phyloP scores from a whole-genome alignment of 805 yeast genomes.

The Barnettozyma populi region DNA sequence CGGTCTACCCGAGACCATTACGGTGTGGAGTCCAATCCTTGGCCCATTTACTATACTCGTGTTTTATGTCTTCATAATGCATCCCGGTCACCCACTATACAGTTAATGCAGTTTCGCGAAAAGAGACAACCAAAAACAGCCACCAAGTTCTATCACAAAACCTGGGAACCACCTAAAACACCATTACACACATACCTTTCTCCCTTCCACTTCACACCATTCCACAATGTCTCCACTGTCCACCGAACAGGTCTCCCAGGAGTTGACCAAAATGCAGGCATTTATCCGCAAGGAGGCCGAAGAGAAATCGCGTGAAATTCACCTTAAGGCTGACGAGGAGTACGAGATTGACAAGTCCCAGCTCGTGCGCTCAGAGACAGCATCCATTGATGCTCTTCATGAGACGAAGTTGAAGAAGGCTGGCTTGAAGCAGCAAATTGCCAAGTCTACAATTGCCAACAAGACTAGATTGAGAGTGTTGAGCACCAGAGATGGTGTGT shows the following conservation, averaged over 20 bases:
- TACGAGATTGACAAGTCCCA: conserved; percentile 96
- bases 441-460: conserved; percentile 92
- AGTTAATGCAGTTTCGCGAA: not conserved
- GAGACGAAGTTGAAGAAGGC: conserved; percentile 88
- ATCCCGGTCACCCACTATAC: not conserved
- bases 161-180: not conserved
- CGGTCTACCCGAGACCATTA: too few species aligned
- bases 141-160: not conserved
- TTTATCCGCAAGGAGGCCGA: conserved; percentile 99
- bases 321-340: conserved; percentile 95
- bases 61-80: not conserved
- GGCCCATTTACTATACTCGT: too few species aligned
- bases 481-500: conserved; percentile 75
- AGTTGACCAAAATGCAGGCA: conserved; percentile 95
- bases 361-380: conserved; percentile 87
- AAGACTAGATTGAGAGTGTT: conserved; percentile 90
- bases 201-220: not conserved
- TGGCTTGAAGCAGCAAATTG: conserved; percentile 87
- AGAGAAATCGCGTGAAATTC: conserved; percentile 95
- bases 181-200: not conserved
- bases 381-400: conserved; percentile 76
- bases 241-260: conserved; percentile 28
- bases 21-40: too few species aligned
- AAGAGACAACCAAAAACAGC: not conserved
- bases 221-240: conserved; percentile 2